Evolutionary conservation across 2,329 filamentous ascomycete species (phyloP), one percentile per base, ranked within the genome.

Genomic region (Colletotrichum musicola): DNA sequence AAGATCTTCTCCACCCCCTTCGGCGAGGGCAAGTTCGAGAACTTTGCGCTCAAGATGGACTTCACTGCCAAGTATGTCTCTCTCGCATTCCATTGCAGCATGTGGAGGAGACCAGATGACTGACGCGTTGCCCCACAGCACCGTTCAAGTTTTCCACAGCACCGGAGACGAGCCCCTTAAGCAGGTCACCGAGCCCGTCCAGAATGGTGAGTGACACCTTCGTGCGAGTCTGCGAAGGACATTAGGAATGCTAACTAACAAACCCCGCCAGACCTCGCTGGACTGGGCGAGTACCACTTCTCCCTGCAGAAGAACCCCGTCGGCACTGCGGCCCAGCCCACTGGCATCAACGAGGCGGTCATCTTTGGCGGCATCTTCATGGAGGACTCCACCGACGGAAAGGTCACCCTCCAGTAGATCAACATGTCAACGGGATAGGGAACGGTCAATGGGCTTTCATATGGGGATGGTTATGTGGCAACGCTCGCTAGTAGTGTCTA

Each of bases 281-380:
- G 82, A 4, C 78, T 78, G n/a, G 83, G 83, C 16, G 81, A 84
- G 66, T 84, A 72, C 71, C 83, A 85, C 73, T 75, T 84, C 16
- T 82, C 83, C 42, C 75, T 85, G 10, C 74, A 85, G 61, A 85
- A 85, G 79, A 83, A 71, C 58, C 47, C 71, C n/a, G 74, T 75
- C 16, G 75, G 74, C 55, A 56, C 76, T 44, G 78, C 77, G 4
- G 76, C 74, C 53, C 78, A 80, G 64, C 71, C 73, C 40, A 71
- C 70, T 35, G 73, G 73, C 14, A 74, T 79, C 42, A 71, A 78
- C 49, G 78, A 80, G 56, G 77, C 77, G 4, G 18, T 79, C 9
- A 71, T 75, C 6, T 80, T 75, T 63, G 77, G 75, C 6, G 78
- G 78, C 6, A 73, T 80, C 7, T 79, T 80, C 67, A 73, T 78